Base-by-base conservation (phyloP, 2,329 filamentous ascomycete species). In the Penicillium sp. region DNA sequence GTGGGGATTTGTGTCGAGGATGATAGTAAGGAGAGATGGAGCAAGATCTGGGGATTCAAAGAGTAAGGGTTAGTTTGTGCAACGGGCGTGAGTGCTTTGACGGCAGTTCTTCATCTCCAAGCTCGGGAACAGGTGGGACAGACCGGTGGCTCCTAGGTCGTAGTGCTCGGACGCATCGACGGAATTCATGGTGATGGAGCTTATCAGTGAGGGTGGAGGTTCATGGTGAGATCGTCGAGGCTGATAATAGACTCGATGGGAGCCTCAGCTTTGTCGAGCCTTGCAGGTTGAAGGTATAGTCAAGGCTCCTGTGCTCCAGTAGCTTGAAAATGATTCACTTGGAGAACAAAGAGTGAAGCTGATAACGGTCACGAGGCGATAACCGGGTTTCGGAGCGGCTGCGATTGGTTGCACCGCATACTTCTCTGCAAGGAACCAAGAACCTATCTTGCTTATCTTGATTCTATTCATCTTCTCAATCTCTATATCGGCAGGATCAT, bases 1-100 rank as follows among this genome's bases (percentile, higher is more conserved):
- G 67, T 93, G 90, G 2, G 95, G 95, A 73, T 99, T 99, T 26
- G 93, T 97, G 79, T 99, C 95, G 78, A 99, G 84, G 69, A 99
- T 83, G 68, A 99, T 88, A 65, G 91, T 89, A 52, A 97, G 86
- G 35, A 99, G 87, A 14, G 93, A 96, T 0, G 95, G 91, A 11
- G 84, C 78, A 39, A 82, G 80, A 56, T 81, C 84, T 83, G 61
- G 14, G 44, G n/a, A 46, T 43, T 31, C 31, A 11, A 9, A 48
- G 16, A 52, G 35, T 48, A 22, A 54, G 53, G 44, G 46, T 39
- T 45, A 49, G 31, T 24, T 9, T 4, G 10, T 37, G 27, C 27
- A 33, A 35, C 27, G 10, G 5, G 16, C 22, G 11, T 4, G 19
- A 6, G 10, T 42, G 39, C 37, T 35, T 31, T 21, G 26, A 29